Evolutionary conservation across 768 basidiomycete genomes (phyloP).

Genomic region (Pholiota conissans): DNA sequence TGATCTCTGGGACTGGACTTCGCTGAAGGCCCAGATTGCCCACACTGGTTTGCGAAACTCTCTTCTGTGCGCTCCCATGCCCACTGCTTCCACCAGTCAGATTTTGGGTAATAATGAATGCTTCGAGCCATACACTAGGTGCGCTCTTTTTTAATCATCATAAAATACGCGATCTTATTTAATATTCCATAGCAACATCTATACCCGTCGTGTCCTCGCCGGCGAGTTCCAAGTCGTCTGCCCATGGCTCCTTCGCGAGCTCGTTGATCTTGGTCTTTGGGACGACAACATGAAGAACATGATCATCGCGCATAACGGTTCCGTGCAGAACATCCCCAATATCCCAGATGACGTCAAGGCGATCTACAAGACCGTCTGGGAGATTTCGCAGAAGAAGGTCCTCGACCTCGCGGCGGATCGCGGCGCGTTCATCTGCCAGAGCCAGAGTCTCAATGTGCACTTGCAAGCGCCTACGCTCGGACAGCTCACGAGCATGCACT

Average conservation of each 20-base stretch:
- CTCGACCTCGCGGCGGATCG: constrained; percentile 99
- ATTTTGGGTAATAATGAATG: constrained; percentile 99
- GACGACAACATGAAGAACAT: constrained; percentile 99
- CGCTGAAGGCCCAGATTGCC: constrained; percentile 84
- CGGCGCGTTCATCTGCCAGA: constrained; percentile 97
- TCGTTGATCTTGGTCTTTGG: constrained; percentile 95
- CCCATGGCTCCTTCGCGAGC: constrained; percentile 98
- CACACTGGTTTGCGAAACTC: constrained; percentile 87
- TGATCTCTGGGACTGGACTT: constrained; percentile 91
- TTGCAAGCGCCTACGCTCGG: constrained; percentile 85
- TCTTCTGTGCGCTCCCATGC: constrained; percentile 94
- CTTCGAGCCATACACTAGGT: constrained; percentile 98
- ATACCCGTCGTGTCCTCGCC: constrained; percentile 97
- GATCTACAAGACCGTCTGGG: constrained; percentile 99
- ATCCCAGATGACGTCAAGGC: constrained; percentile 93
- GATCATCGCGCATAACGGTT: constrained; percentile 96
- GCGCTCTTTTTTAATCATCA: constrained; percentile 19
- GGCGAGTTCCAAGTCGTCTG: constrained; percentile 99
- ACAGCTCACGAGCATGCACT: constrained; percentile 95
- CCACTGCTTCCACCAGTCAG: constrained; percentile 97
- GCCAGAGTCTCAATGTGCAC: constrained; percentile 93
- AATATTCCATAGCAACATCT: constrained; percentile 77
- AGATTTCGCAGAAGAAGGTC: constrained; percentile 98
- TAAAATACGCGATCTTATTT: not conserved
- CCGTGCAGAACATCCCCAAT: constrained; percentile 80